These are phyloP conservation scores for Fusarium armeniacum DNA, from an alignment of 2,329 filamentous ascomycete genomes.

Conservation along the genomic window DNA sequence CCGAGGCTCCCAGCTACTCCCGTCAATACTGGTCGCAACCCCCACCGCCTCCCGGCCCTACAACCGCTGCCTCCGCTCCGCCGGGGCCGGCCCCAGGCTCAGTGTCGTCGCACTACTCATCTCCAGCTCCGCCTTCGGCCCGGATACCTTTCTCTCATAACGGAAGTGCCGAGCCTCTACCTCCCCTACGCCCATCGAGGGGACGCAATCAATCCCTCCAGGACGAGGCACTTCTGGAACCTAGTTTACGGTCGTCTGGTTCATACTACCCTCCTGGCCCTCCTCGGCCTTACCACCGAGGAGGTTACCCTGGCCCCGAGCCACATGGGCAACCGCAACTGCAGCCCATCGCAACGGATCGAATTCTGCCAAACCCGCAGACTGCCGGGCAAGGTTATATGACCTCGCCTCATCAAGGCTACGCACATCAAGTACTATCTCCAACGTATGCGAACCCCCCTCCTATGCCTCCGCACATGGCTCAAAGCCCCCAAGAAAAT, in stretches of 20 bases:
- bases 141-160: conserved; percentile 56
- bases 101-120: conserved; percentile 47
- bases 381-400: conserved; percentile 52
- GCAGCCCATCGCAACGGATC: conserved; percentile 52
- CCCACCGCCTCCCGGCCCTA: conserved; percentile 47
- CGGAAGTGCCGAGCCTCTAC: conserved; percentile 55
- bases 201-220: conserved; percentile 54
- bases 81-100: conserved; percentile 40
- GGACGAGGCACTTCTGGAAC: conserved; percentile 54
- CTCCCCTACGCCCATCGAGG: conserved; percentile 57
- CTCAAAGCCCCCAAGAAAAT: conserved; percentile 56
- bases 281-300: conserved; percentile 52
- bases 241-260: conserved; percentile 51
- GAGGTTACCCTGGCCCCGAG: conserved; percentile 52
- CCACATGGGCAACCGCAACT: conserved; percentile 48
- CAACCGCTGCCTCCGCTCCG: conserved; percentile 34
- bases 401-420: conserved; percentile 54
- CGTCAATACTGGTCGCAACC: conserved; percentile 56
- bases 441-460: conserved; percentile 55
- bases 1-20: conserved; percentile 51
- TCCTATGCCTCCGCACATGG: conserved; percentile 51
- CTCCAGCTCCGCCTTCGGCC: conserved; percentile 49
- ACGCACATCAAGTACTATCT: conserved; percentile 54
- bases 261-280: conserved; percentile 54
- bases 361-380: conserved; percentile 55